Evolutionary conservation across 768 basidiomycete species (phyloP).

Genomic region (Suillus bovinus): DNA sequence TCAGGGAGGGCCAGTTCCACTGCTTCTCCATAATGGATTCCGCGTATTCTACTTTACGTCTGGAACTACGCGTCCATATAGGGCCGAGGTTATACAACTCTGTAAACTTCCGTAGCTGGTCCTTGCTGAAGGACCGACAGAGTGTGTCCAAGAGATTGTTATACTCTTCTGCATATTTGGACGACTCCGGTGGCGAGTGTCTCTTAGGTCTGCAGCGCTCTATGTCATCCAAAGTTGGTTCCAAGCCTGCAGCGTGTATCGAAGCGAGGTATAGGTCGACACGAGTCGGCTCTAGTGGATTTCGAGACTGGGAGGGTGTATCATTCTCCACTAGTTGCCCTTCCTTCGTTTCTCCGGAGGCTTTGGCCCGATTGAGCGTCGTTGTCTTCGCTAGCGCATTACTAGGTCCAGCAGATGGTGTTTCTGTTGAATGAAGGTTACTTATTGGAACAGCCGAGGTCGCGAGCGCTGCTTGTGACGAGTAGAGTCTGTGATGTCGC

Average conservation of each 20-base stretch:
- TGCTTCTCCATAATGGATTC: conserved; percentile 58
- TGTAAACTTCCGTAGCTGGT: conserved; percentile 59
- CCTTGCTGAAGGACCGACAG: conserved; percentile 60
- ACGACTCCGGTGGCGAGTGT: conserved; percentile 41
- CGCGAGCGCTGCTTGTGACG: conserved; percentile 26
- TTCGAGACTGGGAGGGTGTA: conserved; percentile 15
- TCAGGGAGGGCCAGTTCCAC: conserved; percentile 71
- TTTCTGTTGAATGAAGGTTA: neutral
- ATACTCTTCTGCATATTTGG: conserved; percentile 54
- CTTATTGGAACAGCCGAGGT: conserved; percentile 7
- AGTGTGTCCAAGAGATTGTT: conserved; percentile 52
- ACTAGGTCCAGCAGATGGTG: neutral
- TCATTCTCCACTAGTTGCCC: neutral
- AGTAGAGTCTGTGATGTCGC: conserved; percentile 21
- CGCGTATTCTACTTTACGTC: conserved; percentile 43
- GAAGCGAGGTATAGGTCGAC: conserved; percentile 59
- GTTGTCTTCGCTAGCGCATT: neutral
- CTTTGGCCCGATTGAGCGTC: neutral
- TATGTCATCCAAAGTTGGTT: conserved; percentile 60
- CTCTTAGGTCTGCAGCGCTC: conserved; percentile 52
- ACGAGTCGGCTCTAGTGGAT: conserved; percentile 43
- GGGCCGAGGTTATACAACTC: conserved; percentile 45
- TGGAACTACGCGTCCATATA: conserved; percentile 32
- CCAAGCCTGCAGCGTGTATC: conserved; percentile 44
- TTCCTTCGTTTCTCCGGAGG: neutral